Percentiles rank a stretch among this genome's conserved stretches.
Conservation (phyloP, 2,329 filamentous ascomycete genomes). For the Sporothrix inflata region DNA sequence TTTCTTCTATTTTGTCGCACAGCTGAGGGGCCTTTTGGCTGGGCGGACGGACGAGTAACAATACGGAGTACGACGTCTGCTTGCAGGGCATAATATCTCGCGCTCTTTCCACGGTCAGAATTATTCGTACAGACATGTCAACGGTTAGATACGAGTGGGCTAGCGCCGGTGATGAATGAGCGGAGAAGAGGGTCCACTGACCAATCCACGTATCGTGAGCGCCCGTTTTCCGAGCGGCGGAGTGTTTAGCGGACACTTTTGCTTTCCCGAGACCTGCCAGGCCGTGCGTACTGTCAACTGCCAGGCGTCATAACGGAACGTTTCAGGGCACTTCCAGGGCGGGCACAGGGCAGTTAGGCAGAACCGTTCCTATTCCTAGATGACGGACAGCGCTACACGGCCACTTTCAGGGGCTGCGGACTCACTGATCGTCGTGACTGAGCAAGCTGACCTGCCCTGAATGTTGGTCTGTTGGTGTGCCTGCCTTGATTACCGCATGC, state of each 20-base stretch:
- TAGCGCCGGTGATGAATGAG: conserved; percentile 14
- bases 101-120: neutral
- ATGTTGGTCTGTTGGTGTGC: conserved; percentile 1
- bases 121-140: neutral
- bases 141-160: conserved; percentile 11
- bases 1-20: conserved; percentile 20
- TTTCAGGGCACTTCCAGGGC: neutral
- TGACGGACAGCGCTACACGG: neutral
- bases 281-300: neutral
- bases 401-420: neutral
- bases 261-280: neutral
- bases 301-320: neutral
- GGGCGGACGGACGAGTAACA: neutral
- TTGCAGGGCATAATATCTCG: conserved; percentile 8
- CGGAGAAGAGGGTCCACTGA: neutral
- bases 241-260: neutral
- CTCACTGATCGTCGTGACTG: neutral
- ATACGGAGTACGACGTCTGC: neutral
- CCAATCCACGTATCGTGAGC: neutral
- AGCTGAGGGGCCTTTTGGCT: neutral
- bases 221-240: conserved; percentile 11
- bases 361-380: neutral
- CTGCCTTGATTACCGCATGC: neutral
- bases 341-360: neutral
- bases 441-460: neutral